These are phyloP conservation scores for Candida parachauliodes DNA, from an alignment of 805 yeast genomes.

Conservation along the genomic window DNA sequence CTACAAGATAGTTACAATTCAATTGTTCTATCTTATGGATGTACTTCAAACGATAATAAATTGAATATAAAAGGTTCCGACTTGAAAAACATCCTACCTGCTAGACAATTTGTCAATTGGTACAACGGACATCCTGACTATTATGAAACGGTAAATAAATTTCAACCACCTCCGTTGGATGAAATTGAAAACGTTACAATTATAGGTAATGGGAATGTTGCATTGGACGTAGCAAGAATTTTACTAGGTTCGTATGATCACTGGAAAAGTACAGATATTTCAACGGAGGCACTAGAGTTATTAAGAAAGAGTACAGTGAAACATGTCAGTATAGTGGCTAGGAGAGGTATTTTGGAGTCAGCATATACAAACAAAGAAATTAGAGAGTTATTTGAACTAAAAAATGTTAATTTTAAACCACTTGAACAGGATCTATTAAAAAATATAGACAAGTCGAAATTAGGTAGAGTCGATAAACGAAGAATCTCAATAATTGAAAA, in stretches of 20 bases:
- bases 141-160: conserved; percentile 29
- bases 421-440: conserved; percentile 28
- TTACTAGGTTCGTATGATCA: conserved; percentile 56
- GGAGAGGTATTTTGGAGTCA: conserved; percentile 81
- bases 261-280: conserved; percentile 73
- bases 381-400: conserved; percentile 72
- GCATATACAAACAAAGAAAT: conserved; percentile 92
- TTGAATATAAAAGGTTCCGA: conserved; percentile 58
- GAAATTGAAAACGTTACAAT: conserved; percentile 65
- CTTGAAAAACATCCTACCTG: conserved; percentile 66
- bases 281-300: conserved; percentile 52
- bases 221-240: conserved; percentile 83
- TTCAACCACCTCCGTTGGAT: conserved; percentile 52
- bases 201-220: conserved; percentile 97
- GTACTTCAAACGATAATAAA: conserved; percentile 53
- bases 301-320: conserved; percentile 54
- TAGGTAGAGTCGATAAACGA: conserved; percentile 58
- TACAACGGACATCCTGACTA: conserved; percentile 82
- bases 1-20: conserved; percentile 62
- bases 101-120: conserved; percentile 92
- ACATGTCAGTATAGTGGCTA: conserved; percentile 69
- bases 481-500: conserved; percentile 60
- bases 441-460: conserved; percentile 21
- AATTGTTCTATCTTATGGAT: conserved; percentile 80
- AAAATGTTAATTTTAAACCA: conserved; percentile 35